A percentile compares a stretch with the other conserved stretches of the same genome.
Evolutionary conservation across 2,329 filamentous ascomycete species (phyloP).

Genomic region (Colletotrichum horii): DNA sequence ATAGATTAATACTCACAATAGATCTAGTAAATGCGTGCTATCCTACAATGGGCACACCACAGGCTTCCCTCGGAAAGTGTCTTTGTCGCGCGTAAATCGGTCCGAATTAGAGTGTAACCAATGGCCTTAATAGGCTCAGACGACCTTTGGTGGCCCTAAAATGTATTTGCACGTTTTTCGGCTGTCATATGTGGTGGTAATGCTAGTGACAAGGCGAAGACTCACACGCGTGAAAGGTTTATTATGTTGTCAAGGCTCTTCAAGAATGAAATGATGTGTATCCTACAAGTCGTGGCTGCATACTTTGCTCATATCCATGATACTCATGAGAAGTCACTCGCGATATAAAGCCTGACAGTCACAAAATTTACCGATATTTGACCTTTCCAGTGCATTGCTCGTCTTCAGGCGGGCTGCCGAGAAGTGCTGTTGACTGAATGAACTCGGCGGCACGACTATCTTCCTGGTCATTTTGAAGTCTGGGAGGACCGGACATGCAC

Average conservation of each 20-base stretch:
- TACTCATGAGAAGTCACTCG: no score
- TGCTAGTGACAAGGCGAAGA: background rate
- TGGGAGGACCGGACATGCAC: rapidly evolving
- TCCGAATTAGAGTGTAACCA: no score
- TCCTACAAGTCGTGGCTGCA: no score
- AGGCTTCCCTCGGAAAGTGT: background rate
- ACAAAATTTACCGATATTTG: rapidly evolving
- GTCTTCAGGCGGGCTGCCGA: rapidly evolving
- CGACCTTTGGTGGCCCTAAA: rapidly evolving
- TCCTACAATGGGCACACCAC: rapidly evolving
- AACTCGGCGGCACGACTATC: background rate
- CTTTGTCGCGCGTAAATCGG: background rate
- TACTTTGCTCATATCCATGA: no score
- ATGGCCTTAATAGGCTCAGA: rapidly evolving
- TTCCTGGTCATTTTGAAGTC: background rate
- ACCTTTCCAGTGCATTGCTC: background rate
- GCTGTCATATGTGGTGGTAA: background rate
- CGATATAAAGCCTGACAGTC: no score
- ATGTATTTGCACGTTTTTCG: rapidly evolving
- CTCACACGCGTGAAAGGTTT: rapidly evolving
- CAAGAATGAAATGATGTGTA: background rate
- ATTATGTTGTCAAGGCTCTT: background rate
- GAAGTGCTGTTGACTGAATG: background rate
- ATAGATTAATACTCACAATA: background rate
- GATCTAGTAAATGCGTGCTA: rapidly evolving